These are phyloP conservation scores for Magnolia sinica DNA, from an alignment of 164 flowering plant species.

Conservation along the genomic window DNA sequence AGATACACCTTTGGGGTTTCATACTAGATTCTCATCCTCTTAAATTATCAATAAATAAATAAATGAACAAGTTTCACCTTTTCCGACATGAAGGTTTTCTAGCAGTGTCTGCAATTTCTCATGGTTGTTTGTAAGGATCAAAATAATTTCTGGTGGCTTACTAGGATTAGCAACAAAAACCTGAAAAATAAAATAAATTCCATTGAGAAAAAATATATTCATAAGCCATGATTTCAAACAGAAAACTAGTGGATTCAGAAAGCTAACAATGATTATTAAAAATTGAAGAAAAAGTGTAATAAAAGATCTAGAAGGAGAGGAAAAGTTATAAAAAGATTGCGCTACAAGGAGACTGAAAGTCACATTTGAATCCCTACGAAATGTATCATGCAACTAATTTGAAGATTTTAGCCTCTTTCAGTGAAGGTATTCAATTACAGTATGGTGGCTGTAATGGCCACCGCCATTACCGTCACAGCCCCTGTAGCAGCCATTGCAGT, in stretches of 20 bases:
- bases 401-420: too few species aligned
- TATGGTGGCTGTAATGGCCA: too few species aligned
- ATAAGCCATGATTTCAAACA: not conserved
- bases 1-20: not conserved
- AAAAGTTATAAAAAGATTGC: too few species aligned
- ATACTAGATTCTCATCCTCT: not conserved
- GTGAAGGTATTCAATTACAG: too few species aligned
- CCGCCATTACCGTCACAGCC: too few species aligned
- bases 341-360: too few species aligned
- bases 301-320: not conserved
- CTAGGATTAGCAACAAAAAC: constrained; percentile 97
- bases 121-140: constrained; percentile 74
- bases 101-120: constrained; percentile 65
- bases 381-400: too few species aligned
- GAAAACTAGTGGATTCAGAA: not conserved
- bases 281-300: not conserved
- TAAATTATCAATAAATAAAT: not conserved
- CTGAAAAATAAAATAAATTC: constrained; percentile 28
- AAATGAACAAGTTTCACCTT: constrained; percentile 39
- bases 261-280: too few species aligned
- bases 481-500: too few species aligned
- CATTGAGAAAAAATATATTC: not conserved
- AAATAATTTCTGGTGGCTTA: constrained; percentile 77
- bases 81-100: constrained; percentile 65
- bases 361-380: too few species aligned